Evolutionary conservation across 2,329 filamentous ascomycete genomes (phyloP).

Genomic region (Huntiella moniliformis): DNA sequence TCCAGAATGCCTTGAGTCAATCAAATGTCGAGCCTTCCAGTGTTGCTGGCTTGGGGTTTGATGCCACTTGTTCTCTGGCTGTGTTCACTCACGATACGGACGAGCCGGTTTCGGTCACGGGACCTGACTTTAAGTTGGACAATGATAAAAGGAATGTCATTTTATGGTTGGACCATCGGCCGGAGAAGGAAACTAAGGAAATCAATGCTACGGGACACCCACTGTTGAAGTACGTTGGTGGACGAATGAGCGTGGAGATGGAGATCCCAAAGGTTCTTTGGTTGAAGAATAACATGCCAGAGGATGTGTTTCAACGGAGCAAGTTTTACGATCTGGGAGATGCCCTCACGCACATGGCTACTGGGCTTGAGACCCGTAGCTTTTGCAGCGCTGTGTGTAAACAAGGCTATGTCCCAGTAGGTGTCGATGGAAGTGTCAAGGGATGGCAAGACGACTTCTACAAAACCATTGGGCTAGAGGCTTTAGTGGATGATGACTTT

Average conservation of each 20-base stretch:
- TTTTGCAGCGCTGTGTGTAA: slow-evolving; percentile 96
- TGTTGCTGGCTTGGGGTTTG: slow-evolving; percentile 85
- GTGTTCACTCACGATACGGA: slow-evolving; percentile 82
- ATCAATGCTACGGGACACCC: slow-evolving; percentile 91
- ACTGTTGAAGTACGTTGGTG: slow-evolving; percentile 85
- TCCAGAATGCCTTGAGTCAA: slow-evolving; percentile 64
- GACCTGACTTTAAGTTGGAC: slow-evolving; percentile 57
- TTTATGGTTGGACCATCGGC: slow-evolving; percentile 90
- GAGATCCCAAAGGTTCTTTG: slow-evolving; percentile 96
- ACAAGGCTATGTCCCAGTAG: slow-evolving; percentile 91
- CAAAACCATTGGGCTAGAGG: slow-evolving; percentile 64
- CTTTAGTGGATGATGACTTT: slow-evolving; percentile 71
- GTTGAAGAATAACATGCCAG: slow-evolving; percentile 96
- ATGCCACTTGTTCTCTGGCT: slow-evolving; percentile 92
- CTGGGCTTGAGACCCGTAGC: slow-evolving; percentile 76
- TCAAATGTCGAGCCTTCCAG: slow-evolving; percentile 55
- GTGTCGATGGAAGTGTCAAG: slow-evolving; percentile 90
- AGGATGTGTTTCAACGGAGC: slow-evolving; percentile 74
- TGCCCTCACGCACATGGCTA: slow-evolving; percentile 84
- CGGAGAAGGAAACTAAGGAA: slow-evolving; percentile 73
- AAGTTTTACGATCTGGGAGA: slow-evolving; percentile 95
- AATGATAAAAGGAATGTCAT: slow-evolving; percentile 86
- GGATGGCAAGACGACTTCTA: slow-evolving; percentile 97
- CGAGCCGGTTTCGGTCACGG: slow-evolving; percentile 78
- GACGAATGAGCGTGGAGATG: slow-evolving; percentile 99